Percentiles rank a stretch among this genome's conserved stretches.
Evolutionary conservation across 129 eudicot species (phyloP).

Genomic region (Chrysanthemum seticuspe): DNA sequence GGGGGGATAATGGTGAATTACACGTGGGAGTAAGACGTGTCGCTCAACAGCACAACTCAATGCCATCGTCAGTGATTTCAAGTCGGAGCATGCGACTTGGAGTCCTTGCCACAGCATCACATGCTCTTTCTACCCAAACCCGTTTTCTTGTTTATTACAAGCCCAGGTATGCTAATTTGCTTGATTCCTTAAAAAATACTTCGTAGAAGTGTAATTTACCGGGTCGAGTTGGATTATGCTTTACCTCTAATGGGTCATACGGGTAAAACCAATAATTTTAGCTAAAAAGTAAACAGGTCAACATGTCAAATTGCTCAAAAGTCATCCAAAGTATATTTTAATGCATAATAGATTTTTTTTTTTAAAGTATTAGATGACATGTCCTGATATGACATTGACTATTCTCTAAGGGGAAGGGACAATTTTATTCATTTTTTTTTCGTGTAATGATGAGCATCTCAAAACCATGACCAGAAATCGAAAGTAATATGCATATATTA

Average conservation of each 20-base stretch:
- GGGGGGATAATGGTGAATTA: constrained; percentile 1
- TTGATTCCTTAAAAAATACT: neutral
- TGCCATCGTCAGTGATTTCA: neutral
- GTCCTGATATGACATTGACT: no score
- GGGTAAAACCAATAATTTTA: no score
- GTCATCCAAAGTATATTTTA: no score
- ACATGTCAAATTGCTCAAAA: no score
- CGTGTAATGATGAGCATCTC: neutral
- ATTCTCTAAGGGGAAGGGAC: neutral
- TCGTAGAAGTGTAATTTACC: no score
- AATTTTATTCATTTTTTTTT: neutral
- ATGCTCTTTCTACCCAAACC: neutral
- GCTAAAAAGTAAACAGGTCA: no score
- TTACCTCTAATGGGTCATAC: no score
- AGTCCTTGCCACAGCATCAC: neutral
- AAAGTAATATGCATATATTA: neutral
- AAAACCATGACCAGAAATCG: neutral
- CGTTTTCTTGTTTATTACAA: neutral
- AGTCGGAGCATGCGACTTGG: neutral
- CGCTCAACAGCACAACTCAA: neutral
- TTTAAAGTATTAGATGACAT: no score
- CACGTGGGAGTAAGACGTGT: neutral
- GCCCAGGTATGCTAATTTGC: neutral
- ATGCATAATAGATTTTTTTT: no score
- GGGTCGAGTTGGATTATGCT: no score